phyloP scores from a whole-genome alignment of 2,329 filamentous ascomycete genomes.

The Scedosporium apiospermum region DNA sequence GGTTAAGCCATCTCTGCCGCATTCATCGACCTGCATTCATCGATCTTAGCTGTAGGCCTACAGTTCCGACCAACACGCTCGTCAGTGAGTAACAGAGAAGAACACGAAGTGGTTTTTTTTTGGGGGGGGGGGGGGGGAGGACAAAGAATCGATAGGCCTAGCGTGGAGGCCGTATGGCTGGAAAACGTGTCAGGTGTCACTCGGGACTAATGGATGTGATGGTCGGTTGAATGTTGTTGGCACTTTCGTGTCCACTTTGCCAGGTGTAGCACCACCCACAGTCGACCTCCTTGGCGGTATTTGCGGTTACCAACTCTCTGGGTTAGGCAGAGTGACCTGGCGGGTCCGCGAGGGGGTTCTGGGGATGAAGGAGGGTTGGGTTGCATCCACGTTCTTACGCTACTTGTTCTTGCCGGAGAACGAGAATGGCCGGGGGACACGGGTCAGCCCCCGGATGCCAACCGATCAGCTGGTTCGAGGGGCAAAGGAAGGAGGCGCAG shows the following conservation, averaged over 20 bases:
- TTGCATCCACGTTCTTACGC: too few species aligned
- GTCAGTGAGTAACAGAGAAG: not conserved
- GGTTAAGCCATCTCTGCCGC: too few species aligned
- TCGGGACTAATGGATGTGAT: not conserved
- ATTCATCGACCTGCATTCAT: too few species aligned
- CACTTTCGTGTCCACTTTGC: not conserved
- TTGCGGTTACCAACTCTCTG: not conserved
- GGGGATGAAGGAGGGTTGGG: not conserved
- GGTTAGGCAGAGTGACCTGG: not conserved
- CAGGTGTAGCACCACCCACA: not conserved
- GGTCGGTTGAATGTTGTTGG: too few species aligned
- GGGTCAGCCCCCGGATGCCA: too few species aligned
- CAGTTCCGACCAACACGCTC: too few species aligned
- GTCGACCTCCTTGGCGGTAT: not conserved
- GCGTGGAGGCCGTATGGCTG: not conserved
- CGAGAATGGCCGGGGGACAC: too few species aligned
- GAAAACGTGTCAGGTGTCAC: not conserved
- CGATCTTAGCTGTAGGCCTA: too few species aligned
- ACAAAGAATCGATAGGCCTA: not conserved
- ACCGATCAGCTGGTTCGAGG: too few species aligned
- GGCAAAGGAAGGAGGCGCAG: too few species aligned
- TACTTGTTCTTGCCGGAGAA: too few species aligned
- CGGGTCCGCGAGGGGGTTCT: not conserved
- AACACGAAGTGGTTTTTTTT: not conserved
- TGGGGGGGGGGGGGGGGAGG: not conserved